A percentile compares a stretch with the other conserved stretches of the same genome.
Evolutionary conservation across 2,329 filamentous ascomycete genomes (phyloP).

Genomic region (Xylariaceae sp.): DNA sequence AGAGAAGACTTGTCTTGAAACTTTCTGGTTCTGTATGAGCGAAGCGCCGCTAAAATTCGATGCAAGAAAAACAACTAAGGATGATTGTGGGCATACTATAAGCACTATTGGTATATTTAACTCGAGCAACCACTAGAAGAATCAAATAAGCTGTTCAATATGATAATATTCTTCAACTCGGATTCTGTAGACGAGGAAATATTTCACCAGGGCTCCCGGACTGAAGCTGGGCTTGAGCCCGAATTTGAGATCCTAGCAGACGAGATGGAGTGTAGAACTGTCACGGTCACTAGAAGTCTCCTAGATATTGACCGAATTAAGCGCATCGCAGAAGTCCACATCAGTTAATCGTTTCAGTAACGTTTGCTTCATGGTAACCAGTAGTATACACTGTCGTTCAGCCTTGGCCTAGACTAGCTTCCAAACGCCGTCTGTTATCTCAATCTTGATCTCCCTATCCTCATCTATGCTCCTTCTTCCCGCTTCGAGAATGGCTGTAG

Average conservation of each 20-base stretch:
- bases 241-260: slow-evolving; percentile 36
- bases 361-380: not conserved
- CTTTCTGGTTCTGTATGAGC: slow-evolving; percentile 39
- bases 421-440: slow-evolving; percentile 70
- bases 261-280: slow-evolving; percentile 40
- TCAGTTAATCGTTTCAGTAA: not conserved
- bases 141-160: slow-evolving; percentile 30
- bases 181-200: slow-evolving; percentile 37
- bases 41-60: slow-evolving; percentile 38
- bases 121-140: slow-evolving; percentile 32
- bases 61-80: slow-evolving; percentile 23
- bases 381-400: slow-evolving; percentile 8
- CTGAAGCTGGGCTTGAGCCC: slow-evolving; percentile 13
- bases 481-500: slow-evolving; percentile 89
- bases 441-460: slow-evolving; percentile 76
- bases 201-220: slow-evolving; percentile 26
- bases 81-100: slow-evolving; percentile 39
- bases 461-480: slow-evolving; percentile 86
- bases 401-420: slow-evolving; percentile 56
- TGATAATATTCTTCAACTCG: slow-evolving; percentile 40
- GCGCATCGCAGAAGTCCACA: too few species aligned
- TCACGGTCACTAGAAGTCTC: too few species aligned
- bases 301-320: too few species aligned
- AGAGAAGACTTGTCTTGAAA: slow-evolving; percentile 31
- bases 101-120: slow-evolving; percentile 40